Base-by-base conservation (phyloP, 2,329 filamentous ascomycete species). In the Zasmidium angulare region DNA sequence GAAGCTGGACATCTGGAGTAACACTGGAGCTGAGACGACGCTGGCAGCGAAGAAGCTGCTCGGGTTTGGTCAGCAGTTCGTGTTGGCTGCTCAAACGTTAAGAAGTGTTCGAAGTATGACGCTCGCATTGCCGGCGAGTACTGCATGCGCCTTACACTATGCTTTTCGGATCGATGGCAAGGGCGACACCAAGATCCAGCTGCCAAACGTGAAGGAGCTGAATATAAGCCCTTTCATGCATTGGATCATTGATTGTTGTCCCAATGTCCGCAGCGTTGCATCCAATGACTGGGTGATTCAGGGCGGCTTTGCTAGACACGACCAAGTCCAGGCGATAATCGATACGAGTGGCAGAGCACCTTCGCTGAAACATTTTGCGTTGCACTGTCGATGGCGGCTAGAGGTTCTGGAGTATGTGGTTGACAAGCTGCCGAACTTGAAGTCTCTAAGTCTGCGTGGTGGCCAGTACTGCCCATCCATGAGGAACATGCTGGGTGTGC, bases 221-320 rank as follows among this genome's bases (percentile, higher is more conserved):
- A 26, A 40, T 12, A 4, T 54, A 12, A 50, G 21, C 11, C 51
- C 51, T 1, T 9, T 49, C 19, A 47, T 59, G 50, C 40, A 50
- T 11, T 59, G 51, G 56, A 53, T 59, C 9, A 47, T 59, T 2
- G 40, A 51, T 1, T 50, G 14, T 12, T 59, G 56, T 31, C 51
- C 56, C 21, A 43, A 36, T 26, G 23, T 54, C 9, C n/a, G 23
- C 26, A 50, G 20, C 17, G 14, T 59, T 1, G 46, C 20, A 2
- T 50, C 24, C 3, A 54, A 59, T 20, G 50, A 59, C 46, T 59
- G 51, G 56, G 21, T 47, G 17, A 11, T 31, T 20, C 19, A 31
- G 3, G 11, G 26, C 21, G 51, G 36, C 17, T 17, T n/a, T 10
- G 17, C 23, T 7, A 14, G 3, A 7, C 36, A 23, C 17, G 40